Conservation (phyloP, 306 rosid species). For the Begonia peltatifolia region DNA sequence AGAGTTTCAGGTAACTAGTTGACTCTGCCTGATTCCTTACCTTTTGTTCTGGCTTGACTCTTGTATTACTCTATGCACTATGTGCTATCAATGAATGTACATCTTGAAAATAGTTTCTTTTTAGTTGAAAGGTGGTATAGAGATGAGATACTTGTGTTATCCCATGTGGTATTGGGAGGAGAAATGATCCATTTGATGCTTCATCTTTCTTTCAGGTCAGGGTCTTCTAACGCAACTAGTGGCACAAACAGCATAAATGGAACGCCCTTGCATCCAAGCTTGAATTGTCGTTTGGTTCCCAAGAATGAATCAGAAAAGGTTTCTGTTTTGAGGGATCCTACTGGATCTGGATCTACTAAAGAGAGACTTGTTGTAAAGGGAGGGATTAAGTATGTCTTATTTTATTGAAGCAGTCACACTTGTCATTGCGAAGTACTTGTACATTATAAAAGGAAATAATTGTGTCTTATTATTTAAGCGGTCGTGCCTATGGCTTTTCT, state of each 20-base stretch:
- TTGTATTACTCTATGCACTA: too few relatives aligned
- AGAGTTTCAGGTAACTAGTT: slow-evolving; percentile 49
- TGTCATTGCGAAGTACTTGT: too few relatives aligned
- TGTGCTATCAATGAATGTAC: too few relatives aligned
- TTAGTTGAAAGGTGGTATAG: too few relatives aligned
- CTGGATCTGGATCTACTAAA: slow-evolving; percentile 25
- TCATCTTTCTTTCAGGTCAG: slow-evolving; percentile 38
- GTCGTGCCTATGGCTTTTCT: too few relatives aligned
- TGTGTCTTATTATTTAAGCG: too few relatives aligned
- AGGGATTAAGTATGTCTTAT: slow-evolving; percentile 40
- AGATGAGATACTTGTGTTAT: too few relatives aligned
- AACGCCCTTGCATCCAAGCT: slow-evolving; percentile 30
- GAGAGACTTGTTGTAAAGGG: slow-evolving; percentile 39
- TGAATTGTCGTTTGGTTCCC: slow-evolving; percentile 24
- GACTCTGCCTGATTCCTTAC: neutral
- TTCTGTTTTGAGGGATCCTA: slow-evolving; percentile 34
- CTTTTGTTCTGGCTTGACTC: too few relatives aligned
- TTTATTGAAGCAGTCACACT: too few relatives aligned
- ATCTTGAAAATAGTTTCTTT: too few relatives aligned
- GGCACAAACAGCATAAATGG: slow-evolving; percentile 34
- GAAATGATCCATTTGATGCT: slow-evolving; percentile 6
- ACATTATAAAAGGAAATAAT: too few relatives aligned
- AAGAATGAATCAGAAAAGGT: slow-evolving; percentile 52
- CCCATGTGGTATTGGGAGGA: too few relatives aligned
- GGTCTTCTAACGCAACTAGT: slow-evolving; percentile 27